Conservation (phyloP, 306 rosid species). For the Crotalaria pallida region DNA sequence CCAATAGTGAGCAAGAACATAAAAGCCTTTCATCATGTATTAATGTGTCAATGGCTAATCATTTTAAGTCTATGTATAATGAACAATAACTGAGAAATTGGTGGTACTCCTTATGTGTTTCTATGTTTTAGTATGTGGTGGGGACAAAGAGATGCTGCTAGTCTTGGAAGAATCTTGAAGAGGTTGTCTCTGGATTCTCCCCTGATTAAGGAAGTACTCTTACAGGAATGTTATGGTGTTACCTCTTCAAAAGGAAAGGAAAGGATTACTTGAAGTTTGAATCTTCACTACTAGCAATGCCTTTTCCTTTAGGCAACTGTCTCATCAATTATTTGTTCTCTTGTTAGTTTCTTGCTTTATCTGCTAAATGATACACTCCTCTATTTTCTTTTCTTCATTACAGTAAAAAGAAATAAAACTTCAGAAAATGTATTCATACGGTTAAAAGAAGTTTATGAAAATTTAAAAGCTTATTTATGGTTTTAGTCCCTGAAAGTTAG, state of each 20-base stretch:
- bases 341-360: slow-evolving; percentile 9
- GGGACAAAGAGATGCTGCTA: slow-evolving; percentile 8
- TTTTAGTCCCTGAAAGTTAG: too few species aligned
- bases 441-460: too few species aligned
- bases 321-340: neutral
- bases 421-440: neutral
- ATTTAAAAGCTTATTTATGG: too few species aligned
- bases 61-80: too few species aligned
- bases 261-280: neutral
- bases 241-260: neutral
- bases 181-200: neutral
- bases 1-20: too few species aligned
- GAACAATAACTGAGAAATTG: neutral
- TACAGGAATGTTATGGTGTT: neutral
- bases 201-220: neutral
- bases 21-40: too few species aligned
- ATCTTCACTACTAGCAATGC: neutral
- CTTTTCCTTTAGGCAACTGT: slow-evolving; percentile 11
- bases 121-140: slow-evolving; percentile 3
- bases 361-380: neutral
- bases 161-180: slow-evolving; percentile 15
- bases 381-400: neutral
- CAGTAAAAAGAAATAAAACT: neutral
- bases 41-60: too few species aligned
- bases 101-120: neutral